Conservation (phyloP, 345 rosid species). For the Syzygium oleosum region DNA sequence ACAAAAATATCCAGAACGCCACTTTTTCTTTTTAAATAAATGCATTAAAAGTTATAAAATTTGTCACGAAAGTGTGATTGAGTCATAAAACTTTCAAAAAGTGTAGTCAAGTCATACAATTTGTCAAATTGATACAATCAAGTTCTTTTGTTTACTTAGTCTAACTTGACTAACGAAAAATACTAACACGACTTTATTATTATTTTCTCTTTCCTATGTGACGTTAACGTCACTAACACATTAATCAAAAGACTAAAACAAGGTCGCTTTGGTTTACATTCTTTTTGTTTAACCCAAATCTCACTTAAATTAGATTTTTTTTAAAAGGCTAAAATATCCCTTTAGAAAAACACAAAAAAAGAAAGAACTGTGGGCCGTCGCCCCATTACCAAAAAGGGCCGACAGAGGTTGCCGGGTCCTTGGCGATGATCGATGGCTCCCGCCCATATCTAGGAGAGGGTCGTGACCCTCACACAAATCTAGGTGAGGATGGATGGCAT, state of each 20-base stretch:
- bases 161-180: not conserved
- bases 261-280: not conserved
- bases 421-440: not conserved
- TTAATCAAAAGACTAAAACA: not conserved
- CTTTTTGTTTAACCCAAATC: not conserved
- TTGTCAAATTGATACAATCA: too few species aligned
- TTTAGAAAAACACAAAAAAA: not conserved
- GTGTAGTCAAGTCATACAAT: not conserved
- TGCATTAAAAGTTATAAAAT: too few species aligned
- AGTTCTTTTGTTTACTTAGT: too few species aligned
- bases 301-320: not conserved
- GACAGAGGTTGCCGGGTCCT: accelerated
- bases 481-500: too few species aligned
- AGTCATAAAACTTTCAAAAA: not conserved
- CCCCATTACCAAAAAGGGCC: not conserved
- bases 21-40: too few species aligned
- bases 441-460: not conserved
- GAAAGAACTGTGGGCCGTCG: not conserved
- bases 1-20: too few species aligned
- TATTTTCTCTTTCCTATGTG: too few species aligned
- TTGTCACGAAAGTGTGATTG: accelerated
- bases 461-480: not conserved
- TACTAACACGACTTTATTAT: too few species aligned
- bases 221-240: not conserved
- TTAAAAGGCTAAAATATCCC: not conserved